phyloP scores from a whole-genome alignment of 768 basidiomycete genomes.

The Mycena galopus region DNA sequence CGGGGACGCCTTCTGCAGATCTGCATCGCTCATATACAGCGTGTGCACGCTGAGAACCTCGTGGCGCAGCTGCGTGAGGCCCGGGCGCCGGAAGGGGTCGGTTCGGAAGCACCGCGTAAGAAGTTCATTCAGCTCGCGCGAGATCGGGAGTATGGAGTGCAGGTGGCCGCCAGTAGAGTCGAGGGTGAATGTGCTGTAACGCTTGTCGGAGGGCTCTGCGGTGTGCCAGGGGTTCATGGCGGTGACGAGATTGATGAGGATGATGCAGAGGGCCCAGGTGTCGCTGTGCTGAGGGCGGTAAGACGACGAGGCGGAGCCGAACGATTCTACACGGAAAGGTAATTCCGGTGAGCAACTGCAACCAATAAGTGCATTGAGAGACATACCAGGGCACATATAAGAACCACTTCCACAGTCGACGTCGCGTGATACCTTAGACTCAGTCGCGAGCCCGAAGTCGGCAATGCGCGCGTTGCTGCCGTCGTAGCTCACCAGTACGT shows the following conservation, averaged over 20 bases:
- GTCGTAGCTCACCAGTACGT: slow-evolving; percentile 58
- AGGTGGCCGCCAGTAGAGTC: slow-evolving; percentile 64
- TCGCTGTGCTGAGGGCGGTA: slow-evolving; percentile 48
- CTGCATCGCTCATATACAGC: slow-evolving; percentile 17
- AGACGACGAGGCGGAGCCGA: slow-evolving; percentile 1
- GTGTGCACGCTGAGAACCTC: slow-evolving; percentile 1
- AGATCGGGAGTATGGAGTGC: slow-evolving; percentile 65
- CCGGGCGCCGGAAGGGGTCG: slow-evolving; percentile 2
- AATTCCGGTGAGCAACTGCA: not conserved
- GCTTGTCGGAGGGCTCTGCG: slow-evolving; percentile 42
- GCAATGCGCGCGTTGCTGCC: slow-evolving; percentile 59
- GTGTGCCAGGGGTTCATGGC: slow-evolving; percentile 67
- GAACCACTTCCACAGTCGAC: slow-evolving; percentile 51
- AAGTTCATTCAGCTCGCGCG: slow-evolving; percentile 37
- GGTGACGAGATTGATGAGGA: slow-evolving; percentile 68
- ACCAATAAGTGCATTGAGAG: not conserved
- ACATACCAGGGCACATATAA: slow-evolving; percentile 50
- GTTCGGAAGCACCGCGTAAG: slow-evolving; percentile 12
- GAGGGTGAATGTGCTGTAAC: slow-evolving; percentile 30
- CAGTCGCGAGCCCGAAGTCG: slow-evolving; percentile 65
- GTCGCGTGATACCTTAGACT: slow-evolving; percentile 24
- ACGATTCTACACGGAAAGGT: slow-evolving; percentile 25
- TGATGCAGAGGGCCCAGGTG: slow-evolving; percentile 57
- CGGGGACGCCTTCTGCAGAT: slow-evolving; percentile 9
- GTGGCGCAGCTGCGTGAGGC: not conserved